Conservation (phyloP, 768 basidiomycete genomes). For the Gyrodon lividus region DNA sequence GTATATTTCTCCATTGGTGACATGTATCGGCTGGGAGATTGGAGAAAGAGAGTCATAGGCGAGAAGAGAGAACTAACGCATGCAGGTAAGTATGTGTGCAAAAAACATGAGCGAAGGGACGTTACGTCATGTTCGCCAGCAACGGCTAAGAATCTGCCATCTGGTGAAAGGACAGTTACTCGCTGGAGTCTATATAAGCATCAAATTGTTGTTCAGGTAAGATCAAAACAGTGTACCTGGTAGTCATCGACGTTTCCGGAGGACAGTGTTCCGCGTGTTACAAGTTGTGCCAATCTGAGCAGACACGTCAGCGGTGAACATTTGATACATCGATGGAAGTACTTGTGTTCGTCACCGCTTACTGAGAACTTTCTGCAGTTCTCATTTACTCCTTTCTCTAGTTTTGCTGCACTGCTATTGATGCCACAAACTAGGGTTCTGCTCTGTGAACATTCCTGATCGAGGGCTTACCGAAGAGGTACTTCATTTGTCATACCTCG, state of each 20-base stretch:
- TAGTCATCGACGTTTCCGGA: slow-evolving; percentile 70
- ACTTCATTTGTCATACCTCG: slow-evolving; percentile 41
- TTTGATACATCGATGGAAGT: slow-evolving; percentile 17
- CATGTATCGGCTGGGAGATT: slow-evolving; percentile 44
- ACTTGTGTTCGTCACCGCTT: slow-evolving; percentile 53
- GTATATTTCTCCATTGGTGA: slow-evolving; percentile 78
- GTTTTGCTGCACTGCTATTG: slow-evolving; percentile 67
- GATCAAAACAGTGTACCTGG: slow-evolving; percentile 59
- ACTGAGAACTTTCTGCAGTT: slow-evolving; percentile 78
- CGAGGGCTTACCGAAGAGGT: not conserved
- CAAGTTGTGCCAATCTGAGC: slow-evolving; percentile 26
- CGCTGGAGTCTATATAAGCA: slow-evolving; percentile 45
- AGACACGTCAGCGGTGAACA: slow-evolving; percentile 10
- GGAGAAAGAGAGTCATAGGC: slow-evolving; percentile 58
- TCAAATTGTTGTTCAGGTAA: not conserved
- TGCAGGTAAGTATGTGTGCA: slow-evolving; percentile 10
- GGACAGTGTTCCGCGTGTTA: slow-evolving; percentile 60
- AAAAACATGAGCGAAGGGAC: slow-evolving; percentile 15
- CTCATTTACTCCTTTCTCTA: slow-evolving; percentile 70
- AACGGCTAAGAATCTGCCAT: slow-evolving; percentile 61
- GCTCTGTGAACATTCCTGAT: slow-evolving; percentile 29
- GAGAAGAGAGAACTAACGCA: slow-evolving; percentile 59
- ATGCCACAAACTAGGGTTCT: slow-evolving; percentile 78
- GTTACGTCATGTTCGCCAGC: slow-evolving; percentile 72
- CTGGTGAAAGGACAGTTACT: slow-evolving; percentile 80